phyloP scores from a whole-genome alignment of 2,329 filamentous ascomycete species.

The Chalaropsis thielavioides region DNA sequence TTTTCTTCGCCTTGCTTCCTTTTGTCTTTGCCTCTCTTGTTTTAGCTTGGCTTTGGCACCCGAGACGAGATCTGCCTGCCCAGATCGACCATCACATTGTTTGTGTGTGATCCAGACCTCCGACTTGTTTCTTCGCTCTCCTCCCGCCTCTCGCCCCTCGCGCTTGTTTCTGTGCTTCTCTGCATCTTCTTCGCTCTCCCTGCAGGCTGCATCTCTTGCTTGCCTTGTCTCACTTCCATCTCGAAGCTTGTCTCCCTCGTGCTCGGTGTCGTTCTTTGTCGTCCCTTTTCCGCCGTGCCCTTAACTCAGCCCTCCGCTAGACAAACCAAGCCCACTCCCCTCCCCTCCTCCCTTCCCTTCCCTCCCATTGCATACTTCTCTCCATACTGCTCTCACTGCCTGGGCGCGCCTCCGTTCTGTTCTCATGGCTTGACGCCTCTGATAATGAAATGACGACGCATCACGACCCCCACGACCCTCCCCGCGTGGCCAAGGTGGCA shows the following conservation, averaged over 20 bases:
- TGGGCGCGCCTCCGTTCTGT: neutral
- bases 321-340: neutral
- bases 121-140: neutral
- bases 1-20: neutral
- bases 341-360: neutral
- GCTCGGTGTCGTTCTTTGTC: neutral
- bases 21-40: neutral
- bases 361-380: neutral
- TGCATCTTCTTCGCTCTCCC: neutral
- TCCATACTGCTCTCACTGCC: neutral
- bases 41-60: neutral
- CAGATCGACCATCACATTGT: neutral
- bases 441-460: slow-evolving; percentile 12
- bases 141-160: neutral
- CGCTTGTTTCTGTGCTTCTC: neutral
- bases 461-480: slow-evolving; percentile 10
- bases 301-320: neutral
- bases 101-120: too few relatives aligned
- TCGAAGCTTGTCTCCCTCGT: neutral
- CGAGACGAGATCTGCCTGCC: neutral
- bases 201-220: neutral
- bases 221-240: neutral
- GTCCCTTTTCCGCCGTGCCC: neutral
- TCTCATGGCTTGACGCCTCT: slow-evolving; percentile 6
- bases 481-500: slow-evolving; percentile 2